Percentiles rank a stretch among this genome's conserved stretches.
Conservation (phyloP, 2,329 filamentous ascomycete species). For the Cytospora schulzeri region DNA sequence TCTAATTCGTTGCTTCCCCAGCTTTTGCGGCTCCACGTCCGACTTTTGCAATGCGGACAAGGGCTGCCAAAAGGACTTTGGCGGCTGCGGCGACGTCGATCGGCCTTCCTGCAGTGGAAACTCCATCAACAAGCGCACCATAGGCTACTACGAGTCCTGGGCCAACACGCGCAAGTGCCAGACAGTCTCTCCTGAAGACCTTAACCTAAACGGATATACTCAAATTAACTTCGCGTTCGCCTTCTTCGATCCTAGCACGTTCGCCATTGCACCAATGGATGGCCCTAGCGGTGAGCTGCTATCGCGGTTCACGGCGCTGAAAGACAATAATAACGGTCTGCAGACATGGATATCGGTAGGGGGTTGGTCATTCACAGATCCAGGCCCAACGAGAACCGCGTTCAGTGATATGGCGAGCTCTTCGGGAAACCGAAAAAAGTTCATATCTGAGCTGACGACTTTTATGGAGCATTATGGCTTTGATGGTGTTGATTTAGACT, state of each 20-base stretch:
- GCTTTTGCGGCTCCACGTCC: slow-evolving; percentile 18
- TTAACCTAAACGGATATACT: slow-evolving; percentile 35
- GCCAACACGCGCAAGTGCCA: slow-evolving; percentile 24
- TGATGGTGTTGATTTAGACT: slow-evolving; percentile 37
- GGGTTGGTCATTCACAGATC: slow-evolving; percentile 41
- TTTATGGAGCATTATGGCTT: slow-evolving; percentile 34
- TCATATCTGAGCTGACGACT: slow-evolving; percentile 30
- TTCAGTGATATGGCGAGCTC: slow-evolving; percentile 35
- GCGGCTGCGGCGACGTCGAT: not conserved
- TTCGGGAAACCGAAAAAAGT: slow-evolving; percentile 23
- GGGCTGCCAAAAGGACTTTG: not conserved
- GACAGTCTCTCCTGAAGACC: slow-evolving; percentile 31
- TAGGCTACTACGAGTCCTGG: slow-evolving; percentile 37
- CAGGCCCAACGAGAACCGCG: slow-evolving; percentile 30
- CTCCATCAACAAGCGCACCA: not conserved
- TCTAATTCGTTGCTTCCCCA: too few species aligned
- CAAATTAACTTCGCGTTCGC: slow-evolving; percentile 42
- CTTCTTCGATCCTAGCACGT: slow-evolving; percentile 36
- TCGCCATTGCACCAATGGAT: slow-evolving; percentile 28
- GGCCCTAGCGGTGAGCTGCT: slow-evolving; percentile 27
- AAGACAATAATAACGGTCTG: slow-evolving; percentile 34
- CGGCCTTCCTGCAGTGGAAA: slow-evolving; percentile 28
- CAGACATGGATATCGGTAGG: slow-evolving; percentile 44
- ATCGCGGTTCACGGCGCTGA: slow-evolving; percentile 40
- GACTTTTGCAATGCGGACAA: not conserved